Evolutionary conservation across 495 filamentous ascomycete genomes (phyloP).

Genomic region (Trichoderma reesei): DNA sequence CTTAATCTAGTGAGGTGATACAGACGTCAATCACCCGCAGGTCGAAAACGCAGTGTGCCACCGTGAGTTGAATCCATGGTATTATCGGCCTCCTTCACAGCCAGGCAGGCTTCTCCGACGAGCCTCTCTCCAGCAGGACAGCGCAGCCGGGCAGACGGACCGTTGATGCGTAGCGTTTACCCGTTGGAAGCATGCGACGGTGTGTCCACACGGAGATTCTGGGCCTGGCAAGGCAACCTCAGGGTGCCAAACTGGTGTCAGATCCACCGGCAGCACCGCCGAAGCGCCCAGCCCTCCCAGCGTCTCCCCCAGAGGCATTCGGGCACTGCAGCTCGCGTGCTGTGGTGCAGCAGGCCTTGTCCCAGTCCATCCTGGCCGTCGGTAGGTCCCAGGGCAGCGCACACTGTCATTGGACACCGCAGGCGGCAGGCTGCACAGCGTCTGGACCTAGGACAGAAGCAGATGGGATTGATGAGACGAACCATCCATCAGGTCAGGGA

Average conservation of each 20-base stretch:
- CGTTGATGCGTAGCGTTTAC: background rate
- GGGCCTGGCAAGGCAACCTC: background rate
- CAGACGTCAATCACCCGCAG: too few relatives aligned
- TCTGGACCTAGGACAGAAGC: background rate
- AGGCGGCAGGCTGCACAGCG: background rate
- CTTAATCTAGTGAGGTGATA: too few relatives aligned
- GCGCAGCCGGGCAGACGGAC: background rate
- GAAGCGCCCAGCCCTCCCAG: background rate
- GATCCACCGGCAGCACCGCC: conserved; percentile 6
- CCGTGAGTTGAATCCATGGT: too few relatives aligned
- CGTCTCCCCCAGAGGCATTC: background rate
- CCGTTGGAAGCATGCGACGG: background rate
- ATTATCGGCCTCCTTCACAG: too few relatives aligned
- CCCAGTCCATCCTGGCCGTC: conserved; percentile 1
- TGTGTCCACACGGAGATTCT: conserved; percentile 2
- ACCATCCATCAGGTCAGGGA: conserved; percentile 1
- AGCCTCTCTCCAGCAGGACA: too few relatives aligned
- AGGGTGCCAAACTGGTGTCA: background rate
- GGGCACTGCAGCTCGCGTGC: conserved; percentile 3
- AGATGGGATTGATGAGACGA: background rate
- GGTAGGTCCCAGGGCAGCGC: conserved; percentile 1
- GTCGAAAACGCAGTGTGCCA: too few relatives aligned
- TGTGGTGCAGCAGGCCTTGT: conserved; percentile 1
- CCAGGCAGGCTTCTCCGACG: too few relatives aligned
- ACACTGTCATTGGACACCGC: conserved; percentile 1